Conservation (phyloP, 345 rosid genomes). For the Lumnitzera littorea region DNA sequence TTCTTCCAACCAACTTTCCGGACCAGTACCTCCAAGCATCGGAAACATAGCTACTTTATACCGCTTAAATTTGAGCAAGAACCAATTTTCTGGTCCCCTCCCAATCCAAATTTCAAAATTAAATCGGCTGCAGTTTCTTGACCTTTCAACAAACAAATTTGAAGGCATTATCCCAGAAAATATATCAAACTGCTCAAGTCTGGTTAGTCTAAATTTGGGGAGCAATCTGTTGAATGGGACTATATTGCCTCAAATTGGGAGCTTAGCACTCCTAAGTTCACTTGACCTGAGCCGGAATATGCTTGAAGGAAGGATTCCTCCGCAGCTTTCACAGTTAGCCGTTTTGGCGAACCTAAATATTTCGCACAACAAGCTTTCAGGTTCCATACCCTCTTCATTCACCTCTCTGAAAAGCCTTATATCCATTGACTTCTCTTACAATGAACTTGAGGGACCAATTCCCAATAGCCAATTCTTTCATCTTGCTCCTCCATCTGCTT, state of each 20-base stretch:
- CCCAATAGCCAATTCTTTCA: background rate
- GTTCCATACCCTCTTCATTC: background rate
- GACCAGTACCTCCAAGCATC: conserved; percentile 17
- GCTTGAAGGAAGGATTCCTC: background rate
- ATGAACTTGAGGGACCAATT: background rate
- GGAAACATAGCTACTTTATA: conserved; percentile 12
- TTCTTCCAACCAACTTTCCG: conserved; percentile 16
- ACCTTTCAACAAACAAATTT: conserved; percentile 20
- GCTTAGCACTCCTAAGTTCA: background rate
- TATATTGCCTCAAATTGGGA: conserved; percentile 3
- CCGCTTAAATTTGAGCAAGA: conserved; percentile 10
- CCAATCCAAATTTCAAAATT: conserved; percentile 12
- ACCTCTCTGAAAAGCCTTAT: background rate
- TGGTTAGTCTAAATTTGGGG: conserved; percentile 8
- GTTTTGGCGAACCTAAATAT: background rate
- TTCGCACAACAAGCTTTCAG: background rate
- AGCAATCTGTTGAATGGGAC: conserved; percentile 11
- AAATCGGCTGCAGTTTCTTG: conserved; percentile 5
- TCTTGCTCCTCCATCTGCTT: background rate
- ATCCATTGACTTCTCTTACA: background rate
- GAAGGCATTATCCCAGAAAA: conserved; percentile 22
- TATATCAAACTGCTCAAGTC: conserved; percentile 14
- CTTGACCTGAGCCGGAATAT: background rate
- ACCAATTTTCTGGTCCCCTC: conserved; percentile 17
- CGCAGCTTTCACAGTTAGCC: background rate